Percentiles rank a stretch among this genome's conserved stretches.
Evolutionary conservation across 1,284 basidiomycete species (phyloP).

Genomic region (Cutaneotrichosporon sp.): DNA sequence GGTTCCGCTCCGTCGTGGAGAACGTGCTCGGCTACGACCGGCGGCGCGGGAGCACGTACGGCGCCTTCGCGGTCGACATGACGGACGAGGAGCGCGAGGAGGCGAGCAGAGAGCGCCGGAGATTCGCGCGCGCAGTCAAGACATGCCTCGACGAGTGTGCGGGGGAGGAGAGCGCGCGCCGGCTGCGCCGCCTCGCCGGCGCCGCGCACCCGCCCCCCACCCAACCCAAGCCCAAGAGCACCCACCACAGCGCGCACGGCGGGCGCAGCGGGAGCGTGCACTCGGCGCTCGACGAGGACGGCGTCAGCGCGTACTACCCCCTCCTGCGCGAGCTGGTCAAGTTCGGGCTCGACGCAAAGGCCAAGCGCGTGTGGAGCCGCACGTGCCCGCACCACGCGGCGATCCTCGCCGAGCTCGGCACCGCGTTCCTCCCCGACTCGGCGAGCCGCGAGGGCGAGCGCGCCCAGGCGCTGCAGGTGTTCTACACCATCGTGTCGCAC

Average conservation of each 20-base stretch:
- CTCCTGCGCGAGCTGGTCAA: constrained; percentile 44
- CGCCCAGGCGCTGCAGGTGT: constrained; percentile 48
- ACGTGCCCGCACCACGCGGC: constrained; percentile 48
- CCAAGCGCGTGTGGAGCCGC: constrained; percentile 44
- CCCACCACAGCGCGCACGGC: constrained; percentile 18
- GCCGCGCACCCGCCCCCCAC: background rate
- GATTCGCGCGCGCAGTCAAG: constrained; percentile 46
- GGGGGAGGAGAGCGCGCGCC: constrained; percentile 37
- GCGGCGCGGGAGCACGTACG: constrained; percentile 26
- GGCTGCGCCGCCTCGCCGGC: constrained; percentile 27
- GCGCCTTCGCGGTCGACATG: constrained; percentile 20
- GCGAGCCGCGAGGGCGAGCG: constrained; percentile 39
- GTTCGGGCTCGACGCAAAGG: constrained; percentile 42
- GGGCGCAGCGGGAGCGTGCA: background rate
- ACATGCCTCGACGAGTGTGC: constrained; percentile 44
- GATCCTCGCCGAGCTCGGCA: constrained; percentile 46
- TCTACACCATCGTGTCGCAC: constrained; percentile 42
- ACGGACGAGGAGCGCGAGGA: constrained; percentile 41
- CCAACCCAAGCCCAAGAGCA: constrained; percentile 18
- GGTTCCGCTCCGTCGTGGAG: constrained; percentile 44
- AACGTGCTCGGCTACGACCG: constrained; percentile 42
- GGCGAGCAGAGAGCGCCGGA: constrained; percentile 41
- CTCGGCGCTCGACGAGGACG: background rate
- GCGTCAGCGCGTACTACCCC: constrained; percentile 45
- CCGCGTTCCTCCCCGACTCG: constrained; percentile 37